Percentiles rank a stretch among this genome's conserved stretches.
Evolutionary conservation across 768 basidiomycete species (phyloP).

Genomic region (Lactarius psammicola): DNA sequence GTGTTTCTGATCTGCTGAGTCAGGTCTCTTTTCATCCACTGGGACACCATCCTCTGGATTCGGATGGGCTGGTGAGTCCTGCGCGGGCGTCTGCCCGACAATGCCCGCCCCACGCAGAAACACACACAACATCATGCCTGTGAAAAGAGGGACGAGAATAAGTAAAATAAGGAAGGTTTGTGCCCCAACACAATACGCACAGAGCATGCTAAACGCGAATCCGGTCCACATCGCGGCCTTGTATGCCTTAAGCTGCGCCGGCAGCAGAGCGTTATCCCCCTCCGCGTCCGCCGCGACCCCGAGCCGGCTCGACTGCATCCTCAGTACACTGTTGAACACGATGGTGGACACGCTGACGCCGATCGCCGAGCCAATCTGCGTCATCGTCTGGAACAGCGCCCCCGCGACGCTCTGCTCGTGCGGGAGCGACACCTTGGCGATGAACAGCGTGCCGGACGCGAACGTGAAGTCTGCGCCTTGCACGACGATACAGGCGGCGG

Average conservation of each 20-base stretch:
- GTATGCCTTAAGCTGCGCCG: slow-evolving; percentile 53
- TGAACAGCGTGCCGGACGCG: slow-evolving; percentile 68
- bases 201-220: slow-evolving; percentile 59
- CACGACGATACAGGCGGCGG: slow-evolving; percentile 61
- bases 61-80: neutral
- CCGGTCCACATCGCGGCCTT: slow-evolving; percentile 62
- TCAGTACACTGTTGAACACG: slow-evolving; percentile 56
- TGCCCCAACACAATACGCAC: slow-evolving; percentile 39
- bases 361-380: slow-evolving; percentile 68
- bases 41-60: neutral
- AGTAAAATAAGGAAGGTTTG: neutral
- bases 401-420: slow-evolving; percentile 77
- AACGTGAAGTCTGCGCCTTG: slow-evolving; percentile 80
- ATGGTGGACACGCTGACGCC: slow-evolving; percentile 75
- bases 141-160: slow-evolving; percentile 1
- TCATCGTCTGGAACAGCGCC: slow-evolving; percentile 76
- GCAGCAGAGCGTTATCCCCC: slow-evolving; percentile 35
- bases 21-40: neutral
- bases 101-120: slow-evolving; percentile 42
- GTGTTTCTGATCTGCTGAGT: neutral
- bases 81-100: slow-evolving; percentile 36
- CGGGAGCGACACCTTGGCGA: slow-evolving; percentile 62
- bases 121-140: slow-evolving; percentile 18
- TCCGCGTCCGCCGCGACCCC: slow-evolving; percentile 37
- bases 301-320: slow-evolving; percentile 33